Evolutionary conservation across 306 rosid genomes (phyloP), one percentile per base, ranked within the genome.

Genomic region (Trichosanthes cucumerina): DNA sequence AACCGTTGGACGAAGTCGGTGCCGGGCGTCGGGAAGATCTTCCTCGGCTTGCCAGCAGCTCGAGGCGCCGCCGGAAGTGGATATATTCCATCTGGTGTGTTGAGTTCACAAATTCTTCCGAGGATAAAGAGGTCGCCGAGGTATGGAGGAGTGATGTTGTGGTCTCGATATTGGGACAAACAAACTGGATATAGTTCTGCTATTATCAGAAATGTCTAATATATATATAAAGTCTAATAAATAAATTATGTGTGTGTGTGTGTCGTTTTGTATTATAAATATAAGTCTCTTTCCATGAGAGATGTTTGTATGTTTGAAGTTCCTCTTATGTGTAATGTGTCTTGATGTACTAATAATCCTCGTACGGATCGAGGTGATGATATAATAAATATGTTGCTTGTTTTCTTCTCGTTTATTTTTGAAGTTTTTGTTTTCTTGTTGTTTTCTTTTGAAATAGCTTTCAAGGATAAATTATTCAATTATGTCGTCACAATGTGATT

Each of bases 111-210:
- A 7, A 84, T 91, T 36, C 75, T 93, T 65, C 96, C 96, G 0
- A 86, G 57, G 60, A 88, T 93, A 41, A 84, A 82, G 81, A 80
- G 78, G 73, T 86, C 96, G 2, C 65, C 81, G 0, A 83, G 88
- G 74, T 91, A 93, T 79, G 97, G 92, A 58, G 98, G 97, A 9
- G 96, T 93, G 52, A 93, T 89, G 96, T 56, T 91, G 34, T 91
- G 96, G 96, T 88, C 93, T 19, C 88, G 86, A 50, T 90, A 69
- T 83, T 74, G 16, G 84, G 97, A 90, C 84, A 50, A 72, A 8
- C 75, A 82, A 52, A 84, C 21, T 33, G 92, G 92, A 18, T 93
- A 88, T 33, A 89, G 89, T 65, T n/a, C 77, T 58, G 50, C 85
- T 68, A 84, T 91, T 77, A 36, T 65, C 3, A 69, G 11, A 2